A percentile compares a stretch with the other conserved stretches of the same genome.
These are phyloP conservation scores for Maudiozyma turicensis DNA, from an alignment of 805 yeast species.

Conservation along the genomic window DNA sequence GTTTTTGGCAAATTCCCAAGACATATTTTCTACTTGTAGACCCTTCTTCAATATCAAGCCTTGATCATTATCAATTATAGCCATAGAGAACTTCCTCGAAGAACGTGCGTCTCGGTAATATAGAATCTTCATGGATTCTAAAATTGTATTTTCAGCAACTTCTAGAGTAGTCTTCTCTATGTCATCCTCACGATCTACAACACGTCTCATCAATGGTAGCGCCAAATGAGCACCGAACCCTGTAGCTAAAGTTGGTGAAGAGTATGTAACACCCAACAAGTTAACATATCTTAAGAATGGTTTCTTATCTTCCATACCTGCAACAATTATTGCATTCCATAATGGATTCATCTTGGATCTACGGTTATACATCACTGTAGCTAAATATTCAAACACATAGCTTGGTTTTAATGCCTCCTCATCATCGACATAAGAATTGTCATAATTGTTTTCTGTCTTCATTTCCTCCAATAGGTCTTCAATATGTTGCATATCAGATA, in stretches of 20 bases:
- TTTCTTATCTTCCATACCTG: slow-evolving; percentile 65
- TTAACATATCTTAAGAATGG: slow-evolving; percentile 83
- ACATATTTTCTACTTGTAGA: slow-evolving; percentile 61
- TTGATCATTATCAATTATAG: slow-evolving; percentile 56
- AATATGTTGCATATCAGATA: slow-evolving; percentile 84
- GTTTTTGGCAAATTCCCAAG: slow-evolving; percentile 84
- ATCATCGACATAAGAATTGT: slow-evolving; percentile 35
- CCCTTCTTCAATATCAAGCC: slow-evolving; percentile 58
- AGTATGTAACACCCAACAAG: slow-evolving; percentile 81
- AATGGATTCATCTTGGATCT: slow-evolving; percentile 91
- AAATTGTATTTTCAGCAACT: slow-evolving; percentile 67
- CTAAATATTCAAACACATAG: slow-evolving; percentile 78
- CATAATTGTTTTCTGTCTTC: slow-evolving; percentile 71
- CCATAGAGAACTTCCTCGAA: slow-evolving; percentile 72
- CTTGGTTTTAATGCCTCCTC: slow-evolving; percentile 70
- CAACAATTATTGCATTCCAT: slow-evolving; percentile 91
- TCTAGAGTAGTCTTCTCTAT: slow-evolving; percentile 57
- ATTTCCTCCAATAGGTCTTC: slow-evolving; percentile 67
- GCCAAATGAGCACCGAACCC: slow-evolving; percentile 97
- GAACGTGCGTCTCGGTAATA: slow-evolving; percentile 96
- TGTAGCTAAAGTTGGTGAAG: slow-evolving; percentile 83
- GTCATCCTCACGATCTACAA: slow-evolving; percentile 72
- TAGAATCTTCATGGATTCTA: slow-evolving; percentile 85
- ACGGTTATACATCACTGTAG: slow-evolving; percentile 75
- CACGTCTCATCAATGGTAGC: slow-evolving; percentile 77